Percentiles rank a stretch among this genome's conserved stretches.
Conservation (phyloP, 1,139 yeast genomes). For the Pichia sp. region DNA sequence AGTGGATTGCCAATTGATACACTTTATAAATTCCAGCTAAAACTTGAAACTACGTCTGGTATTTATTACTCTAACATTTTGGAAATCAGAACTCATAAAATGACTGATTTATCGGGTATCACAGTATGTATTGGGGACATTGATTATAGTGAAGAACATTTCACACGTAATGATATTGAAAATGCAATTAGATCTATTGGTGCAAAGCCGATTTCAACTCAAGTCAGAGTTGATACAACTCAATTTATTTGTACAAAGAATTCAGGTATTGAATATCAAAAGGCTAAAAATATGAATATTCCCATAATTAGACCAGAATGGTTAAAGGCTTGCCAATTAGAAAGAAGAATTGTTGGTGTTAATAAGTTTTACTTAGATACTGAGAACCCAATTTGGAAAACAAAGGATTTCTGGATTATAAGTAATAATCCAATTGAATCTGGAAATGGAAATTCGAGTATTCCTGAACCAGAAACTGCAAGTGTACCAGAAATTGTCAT, state of each 20-base stretch:
- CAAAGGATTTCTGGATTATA: conserved; percentile 29
- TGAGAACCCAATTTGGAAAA: conserved; percentile 29
- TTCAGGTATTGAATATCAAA: conserved; percentile 48
- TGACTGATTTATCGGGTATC: conserved; percentile 93
- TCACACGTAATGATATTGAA: conserved; percentile 56
- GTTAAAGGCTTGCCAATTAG: conserved; percentile 90
- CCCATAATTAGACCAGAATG: conserved; percentile 97
- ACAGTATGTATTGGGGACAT: conserved; percentile 86
- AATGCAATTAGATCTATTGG: conserved; percentile 63
- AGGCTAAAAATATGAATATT: conserved; percentile 80
- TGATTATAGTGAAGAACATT: conserved; percentile 45
- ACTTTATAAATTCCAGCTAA: conserved; percentile 69
- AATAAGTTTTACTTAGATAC: conserved; percentile 68
- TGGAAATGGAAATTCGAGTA: conserved; percentile 1
- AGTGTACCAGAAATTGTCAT: not conserved
- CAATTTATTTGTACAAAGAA: conserved; percentile 74
- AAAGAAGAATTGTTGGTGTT: conserved; percentile 87
- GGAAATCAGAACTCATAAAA: conserved; percentile 79
- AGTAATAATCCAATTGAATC: conserved; percentile 1
- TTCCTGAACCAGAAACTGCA: not conserved
- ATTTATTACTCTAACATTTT: conserved; percentile 61
- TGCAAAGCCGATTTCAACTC: conserved; percentile 71
- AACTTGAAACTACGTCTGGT: conserved; percentile 87
- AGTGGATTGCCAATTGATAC: conserved; percentile 90
- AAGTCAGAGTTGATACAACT: conserved; percentile 85